Base-by-base conservation (phyloP, 768 basidiomycete genomes). In the Suillus alpinus region DNA sequence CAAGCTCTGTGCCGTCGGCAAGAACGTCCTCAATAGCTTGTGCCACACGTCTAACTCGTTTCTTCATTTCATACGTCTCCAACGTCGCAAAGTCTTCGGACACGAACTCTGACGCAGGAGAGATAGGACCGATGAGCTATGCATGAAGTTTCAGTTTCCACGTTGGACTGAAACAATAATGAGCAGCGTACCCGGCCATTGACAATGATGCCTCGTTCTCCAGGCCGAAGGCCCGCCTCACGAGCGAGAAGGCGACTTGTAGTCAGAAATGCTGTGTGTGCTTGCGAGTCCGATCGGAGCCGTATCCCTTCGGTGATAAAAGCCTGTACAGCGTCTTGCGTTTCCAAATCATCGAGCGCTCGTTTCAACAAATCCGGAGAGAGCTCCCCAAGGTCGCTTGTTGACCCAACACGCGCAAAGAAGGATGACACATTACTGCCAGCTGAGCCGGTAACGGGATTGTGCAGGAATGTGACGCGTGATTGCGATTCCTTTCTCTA, bases 101-200 rank as follows among this genome's bases (percentile, higher is more conserved):
- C 7, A 74, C 64, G 69, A 98, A 93, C 16, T 83, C 82, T 3
- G 78, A 81, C 2, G 74, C 65, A 12, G 46, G 32, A 20, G 75
- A 73, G 40, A 97, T 76, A 0, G 93, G 92, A 0, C 92, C 92
- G 31, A 98, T 76, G 56, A 96, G 73, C 95, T 96, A 41, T 58
- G 58, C 39, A 34, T 58, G 31, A 56, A 60, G 31, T 53, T 26
- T 40, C 6, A 37, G 13, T 34, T 50, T 61, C 51, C 65, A 62
- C 60, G 57, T 56, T 6, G 40, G 34, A 34, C 39, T 34, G 31
- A 31, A 5, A 3, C 3, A 20, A 29, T 20, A 29, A 60, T 9
- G 26, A 2, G 61, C 16, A 8, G 76, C 89, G 70, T 69, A 95
- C 94, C 36, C 95, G 80, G 29, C 95, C 96, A 66, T 97, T 97